These are phyloP conservation scores for bread wheat (Triticum aestivum) DNA, from an alignment of 176 grass and related monocot genomes.

Conservation along the genomic window IWGSC_CS_RefSeq_v2.1 NC_057804.1:26120951-26121450, in stretches of 20 bases:
- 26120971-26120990: no score
- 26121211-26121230: background rate
- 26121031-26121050: background rate
- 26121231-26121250: background rate
- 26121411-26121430: background rate
- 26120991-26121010: no score
- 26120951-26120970: no score
- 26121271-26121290: no score
- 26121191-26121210: background rate
- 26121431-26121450: conserved; percentile 4
- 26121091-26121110: background rate
- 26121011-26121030: no score
- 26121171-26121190: background rate
- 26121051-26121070: background rate
- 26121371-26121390: conserved; percentile 7
- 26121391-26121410: background rate
- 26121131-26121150: background rate
- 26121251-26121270: background rate
- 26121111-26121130: background rate
- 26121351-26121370: background rate
- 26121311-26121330: background rate
- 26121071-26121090: background rate
- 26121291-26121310: background rate
- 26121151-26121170: background rate
- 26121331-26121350: conserved; percentile 1